Percentiles rank a stretch among this genome's conserved stretches.
phyloP scores from a whole-genome alignment of 176 grass and related monocot genomes.

The Musa itinerans region DNA sequence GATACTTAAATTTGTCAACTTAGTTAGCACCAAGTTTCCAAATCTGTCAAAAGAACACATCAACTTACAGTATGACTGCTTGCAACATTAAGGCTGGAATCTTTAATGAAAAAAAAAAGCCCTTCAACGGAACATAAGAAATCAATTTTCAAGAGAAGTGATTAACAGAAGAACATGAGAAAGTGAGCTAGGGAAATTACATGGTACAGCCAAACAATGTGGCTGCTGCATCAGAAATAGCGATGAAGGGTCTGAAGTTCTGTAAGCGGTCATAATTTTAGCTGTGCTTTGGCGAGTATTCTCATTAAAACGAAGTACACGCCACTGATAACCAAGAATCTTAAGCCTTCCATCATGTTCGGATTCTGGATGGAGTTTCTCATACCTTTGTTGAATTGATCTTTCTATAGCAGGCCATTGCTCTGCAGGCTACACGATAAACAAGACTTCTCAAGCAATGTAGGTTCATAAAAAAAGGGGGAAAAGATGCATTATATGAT shows the following conservation, averaged over 20 bases:
- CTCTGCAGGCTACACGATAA: constrained; percentile 25
- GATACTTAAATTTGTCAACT: too few relatives aligned
- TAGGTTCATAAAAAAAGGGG: background rate
- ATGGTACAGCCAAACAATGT: constrained; percentile 77
- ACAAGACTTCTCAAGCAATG: constrained; percentile 2
- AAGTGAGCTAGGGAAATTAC: constrained; percentile 35
- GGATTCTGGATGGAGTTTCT: constrained; percentile 37
- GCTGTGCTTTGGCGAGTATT: constrained; percentile 71
- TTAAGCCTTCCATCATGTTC: constrained; percentile 33
- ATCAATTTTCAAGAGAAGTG: background rate
- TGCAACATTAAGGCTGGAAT: background rate
- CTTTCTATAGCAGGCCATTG: constrained; percentile 45
- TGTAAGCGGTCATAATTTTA: constrained; percentile 76
- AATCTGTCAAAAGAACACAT: background rate
- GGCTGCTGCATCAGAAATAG: constrained; percentile 82
- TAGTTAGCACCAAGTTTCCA: background rate
- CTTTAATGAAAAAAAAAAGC: background rate
- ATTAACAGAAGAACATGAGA: background rate
- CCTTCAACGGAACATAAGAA: background rate
- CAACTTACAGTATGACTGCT: background rate
- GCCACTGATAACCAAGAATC: constrained; percentile 88
- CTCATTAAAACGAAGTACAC: constrained; percentile 75
- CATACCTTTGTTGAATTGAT: constrained; percentile 69
- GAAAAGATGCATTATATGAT: background rate
- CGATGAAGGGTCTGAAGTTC: constrained; percentile 29